Evolutionary conservation across 768 basidiomycete species (phyloP), one percentile per base, ranked within the genome.

Genomic region (Lentinula aciculospora): DNA sequence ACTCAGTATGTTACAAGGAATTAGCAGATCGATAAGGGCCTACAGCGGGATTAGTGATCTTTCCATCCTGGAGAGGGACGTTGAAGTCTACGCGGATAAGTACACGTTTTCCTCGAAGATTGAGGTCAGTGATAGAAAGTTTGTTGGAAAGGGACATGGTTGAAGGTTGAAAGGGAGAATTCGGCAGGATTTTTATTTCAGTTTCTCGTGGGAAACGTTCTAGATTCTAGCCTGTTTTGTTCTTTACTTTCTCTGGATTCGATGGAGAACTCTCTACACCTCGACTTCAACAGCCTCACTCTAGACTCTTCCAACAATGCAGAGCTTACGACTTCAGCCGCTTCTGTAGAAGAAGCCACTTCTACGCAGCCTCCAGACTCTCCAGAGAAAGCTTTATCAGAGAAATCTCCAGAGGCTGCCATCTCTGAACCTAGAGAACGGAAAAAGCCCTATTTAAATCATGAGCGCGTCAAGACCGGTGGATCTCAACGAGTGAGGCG

Each of bases 51-150:
- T 98, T 99, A 45, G 96, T 96, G 80, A 98, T 94, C 69, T 86
- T 86, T 49, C 88, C 89, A 68, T 92, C 88, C 66, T 88, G 82
- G 75, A 92, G 87, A 61, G 94, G 94, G 60, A 96, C 94, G 70
- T 96, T 96, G 79, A 96, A 96, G 78, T 96, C 94, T 63, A 95
- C 94, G 64, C 93, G 89, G 68, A 96, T 91, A 68, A 96, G 88
- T 64, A 94, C 91, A 62, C 91, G 89, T 72, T 90, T 93, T 66
- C 78, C 88, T 63, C 83, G 84, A 80, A 98, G 85, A 64, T 88
- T 82, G 68, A 96, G 77, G 74, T 98, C 96, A 61, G 86, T 89
- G 74, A 98, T 92, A 61, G 90, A 82, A 64, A 98, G 83, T 73
- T 98, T 98, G 77, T 88, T 94, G 25, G 95, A 86, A 71, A 98